Evolutionary conservation across 1,139 yeast species (phyloP), one percentile per base, ranked within the genome.

Genomic region (Debaryomyces coudertii): DNA sequence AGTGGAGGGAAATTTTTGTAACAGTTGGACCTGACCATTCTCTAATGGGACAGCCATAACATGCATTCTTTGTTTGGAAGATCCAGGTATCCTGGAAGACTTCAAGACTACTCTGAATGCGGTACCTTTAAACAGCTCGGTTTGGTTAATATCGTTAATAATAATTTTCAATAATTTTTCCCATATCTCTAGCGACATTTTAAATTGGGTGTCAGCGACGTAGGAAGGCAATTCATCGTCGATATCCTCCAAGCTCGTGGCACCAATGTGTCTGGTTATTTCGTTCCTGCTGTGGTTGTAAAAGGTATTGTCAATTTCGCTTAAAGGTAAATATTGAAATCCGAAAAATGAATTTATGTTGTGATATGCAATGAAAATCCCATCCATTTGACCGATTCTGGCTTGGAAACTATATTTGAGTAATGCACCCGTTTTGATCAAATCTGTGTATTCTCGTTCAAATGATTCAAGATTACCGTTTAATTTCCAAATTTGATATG

Each of bases 381-480:
- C 99, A 64, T 92, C 97, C 99, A 93, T 93, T 56, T 87, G 84
- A 1, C 99, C 99, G 40, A 93, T 87, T 51, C 97, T 76, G 0
- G 97, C 98, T 63, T 93, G 99, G 53, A 92, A 74, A 9, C 89
- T 79, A 60, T 92, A 93, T 64, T 93, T 93, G 55, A 93, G 69
- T 66, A 93, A 66, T 0, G 95, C 86, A 1, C 77, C 79, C 1
- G 93, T 80, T 47, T 88, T 71, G 11, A 87, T 79, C 55, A 93
- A 75, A 59, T 93, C 99, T 50, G 70, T 75, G 61, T 79, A 77
- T 58, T 93, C 99, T 28, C 92, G 72, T 57, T 88, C 90, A 61
- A 83, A 88, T 5, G 95, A 86, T 62, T 90, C 96, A 57, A 69
- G 82, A 33, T 68, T 65, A 0, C 97, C 98, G 31, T 68, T 65